These are phyloP conservation scores for Euphorbia celastroides DNA, from an alignment of 441 rosid genomes.

Conservation along the genomic window DNA sequence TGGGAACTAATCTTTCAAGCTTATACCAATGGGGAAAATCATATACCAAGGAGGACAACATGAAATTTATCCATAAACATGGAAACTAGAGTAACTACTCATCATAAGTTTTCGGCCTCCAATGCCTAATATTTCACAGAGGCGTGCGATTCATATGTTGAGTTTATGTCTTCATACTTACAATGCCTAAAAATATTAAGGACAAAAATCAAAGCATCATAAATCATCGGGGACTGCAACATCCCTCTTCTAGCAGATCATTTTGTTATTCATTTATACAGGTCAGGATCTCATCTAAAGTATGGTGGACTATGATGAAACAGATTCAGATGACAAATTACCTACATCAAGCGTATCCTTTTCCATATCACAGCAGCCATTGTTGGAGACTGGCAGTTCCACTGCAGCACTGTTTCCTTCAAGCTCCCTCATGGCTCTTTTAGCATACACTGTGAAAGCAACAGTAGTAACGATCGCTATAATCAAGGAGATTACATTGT, in stretches of 20 bases:
- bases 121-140: slow-evolving; percentile 2
- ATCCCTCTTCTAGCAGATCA: neutral
- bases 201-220: neutral
- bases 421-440: slow-evolving; percentile 63
- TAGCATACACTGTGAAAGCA: slow-evolving; percentile 84
- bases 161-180: neutral
- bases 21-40: neutral
- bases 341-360: slow-evolving; percentile 37
- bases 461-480: slow-evolving; percentile 62
- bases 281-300: neutral
- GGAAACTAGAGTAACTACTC: neutral
- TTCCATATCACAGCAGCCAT: slow-evolving; percentile 45
- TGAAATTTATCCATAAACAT: neutral
- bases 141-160: neutral
- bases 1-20: neutral
- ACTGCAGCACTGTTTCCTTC: slow-evolving; percentile 41
- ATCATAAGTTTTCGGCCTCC: neutral
- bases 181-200: neutral
- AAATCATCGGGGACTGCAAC: neutral
- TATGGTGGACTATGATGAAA: slow-evolving; percentile 17
- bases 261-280: neutral
- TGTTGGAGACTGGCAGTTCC: slow-evolving; percentile 26
- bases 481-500: slow-evolving; percentile 71
- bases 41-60: neutral
- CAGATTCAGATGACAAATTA: slow-evolving; percentile 21